Evolutionary conservation across 179 eudicot species (phyloP).

Genomic region (Silene coronaria): DNA sequence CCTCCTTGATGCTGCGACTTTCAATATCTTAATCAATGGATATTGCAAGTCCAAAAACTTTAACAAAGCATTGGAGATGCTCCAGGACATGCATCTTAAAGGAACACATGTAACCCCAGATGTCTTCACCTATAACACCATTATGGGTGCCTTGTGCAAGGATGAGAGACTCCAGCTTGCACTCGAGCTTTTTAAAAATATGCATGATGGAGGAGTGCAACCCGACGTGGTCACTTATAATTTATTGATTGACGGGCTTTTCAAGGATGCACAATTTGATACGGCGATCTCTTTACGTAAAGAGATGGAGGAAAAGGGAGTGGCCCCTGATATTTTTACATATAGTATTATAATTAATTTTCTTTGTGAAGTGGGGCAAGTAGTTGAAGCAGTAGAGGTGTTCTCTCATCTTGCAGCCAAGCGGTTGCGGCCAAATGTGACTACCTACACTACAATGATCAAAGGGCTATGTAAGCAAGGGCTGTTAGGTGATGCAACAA

Average conservation of each 20-base stretch:
- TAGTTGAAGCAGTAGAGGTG: too few species aligned
- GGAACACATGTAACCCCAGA: too few species aligned
- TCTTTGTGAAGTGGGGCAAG: too few species aligned
- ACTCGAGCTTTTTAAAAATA: constrained; percentile 26
- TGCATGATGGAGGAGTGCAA: constrained; percentile 15
- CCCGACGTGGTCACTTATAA: constrained; percentile 21
- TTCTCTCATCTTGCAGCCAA: too few species aligned
- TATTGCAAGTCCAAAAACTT: too few species aligned
- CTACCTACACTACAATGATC: too few species aligned
- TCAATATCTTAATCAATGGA: constrained; percentile 31
- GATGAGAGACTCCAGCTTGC: constrained; percentile 21
- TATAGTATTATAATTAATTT: constrained; percentile 21
- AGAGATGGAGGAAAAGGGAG: constrained; percentile 11
- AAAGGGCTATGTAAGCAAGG: constrained; percentile 18
- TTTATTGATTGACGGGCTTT: constrained; percentile 26
- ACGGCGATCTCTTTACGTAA: constrained; percentile 21
- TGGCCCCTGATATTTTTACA: constrained; percentile 14
- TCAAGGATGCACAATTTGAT: constrained; percentile 14
- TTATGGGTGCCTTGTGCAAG: too few species aligned
- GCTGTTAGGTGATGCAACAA: neutral
- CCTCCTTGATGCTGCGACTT: constrained; percentile 30
- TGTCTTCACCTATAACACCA: too few species aligned
- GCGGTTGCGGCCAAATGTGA: too few species aligned
- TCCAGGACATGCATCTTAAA: constrained; percentile 19
- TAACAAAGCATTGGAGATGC: constrained; percentile 23